A percentile compares a stretch with the other conserved stretches of the same genome.
These are phyloP conservation scores for Arthrobotrys iridis DNA, from an alignment of 2,329 filamentous ascomycete species.

Conservation along the genomic window DNA sequence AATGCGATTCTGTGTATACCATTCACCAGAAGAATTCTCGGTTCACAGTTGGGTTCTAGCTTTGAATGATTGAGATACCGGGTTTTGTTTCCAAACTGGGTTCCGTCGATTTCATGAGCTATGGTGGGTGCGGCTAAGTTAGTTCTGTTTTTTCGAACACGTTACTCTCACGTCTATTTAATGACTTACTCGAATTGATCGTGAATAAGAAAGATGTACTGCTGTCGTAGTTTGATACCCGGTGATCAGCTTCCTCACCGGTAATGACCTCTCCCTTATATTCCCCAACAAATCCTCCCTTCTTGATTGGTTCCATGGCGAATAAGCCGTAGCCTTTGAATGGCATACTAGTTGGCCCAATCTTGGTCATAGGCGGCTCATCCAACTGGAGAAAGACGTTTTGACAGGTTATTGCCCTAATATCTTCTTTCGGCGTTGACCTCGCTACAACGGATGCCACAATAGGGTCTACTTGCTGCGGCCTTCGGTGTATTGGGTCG, in stretches of 20 bases:
- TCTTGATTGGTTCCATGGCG: conserved; percentile 72
- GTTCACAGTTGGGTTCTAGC: conserved; percentile 70
- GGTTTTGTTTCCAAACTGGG: conserved; percentile 80
- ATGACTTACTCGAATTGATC: conserved; percentile 63
- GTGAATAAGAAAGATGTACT: conserved; percentile 66
- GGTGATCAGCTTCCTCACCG: conserved; percentile 74
- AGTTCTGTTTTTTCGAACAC: background rate
- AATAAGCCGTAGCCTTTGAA: conserved; percentile 79
- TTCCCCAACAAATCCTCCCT: conserved; percentile 80
- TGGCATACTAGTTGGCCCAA: conserved; percentile 75
- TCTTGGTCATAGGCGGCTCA: conserved; percentile 71
- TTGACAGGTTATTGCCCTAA: conserved; percentile 72
- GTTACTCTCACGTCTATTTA: background rate
- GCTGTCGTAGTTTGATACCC: conserved; percentile 67
- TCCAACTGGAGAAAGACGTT: conserved; percentile 78
- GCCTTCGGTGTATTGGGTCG: conserved; percentile 73
- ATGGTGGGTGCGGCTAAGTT: background rate
- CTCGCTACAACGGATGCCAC: background rate
- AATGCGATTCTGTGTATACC: conserved; percentile 81
- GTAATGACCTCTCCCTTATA: conserved; percentile 82
- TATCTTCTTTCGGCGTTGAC: conserved; percentile 63
- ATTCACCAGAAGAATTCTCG: conserved; percentile 76
- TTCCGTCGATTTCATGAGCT: conserved; percentile 73
- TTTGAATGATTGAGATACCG: conserved; percentile 83
- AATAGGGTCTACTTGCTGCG: background rate